Evolutionary conservation across 2,329 filamentous ascomycete species (phyloP), one percentile per base, ranked within the genome.

Genomic region (Chaetomium globosum): DNA sequence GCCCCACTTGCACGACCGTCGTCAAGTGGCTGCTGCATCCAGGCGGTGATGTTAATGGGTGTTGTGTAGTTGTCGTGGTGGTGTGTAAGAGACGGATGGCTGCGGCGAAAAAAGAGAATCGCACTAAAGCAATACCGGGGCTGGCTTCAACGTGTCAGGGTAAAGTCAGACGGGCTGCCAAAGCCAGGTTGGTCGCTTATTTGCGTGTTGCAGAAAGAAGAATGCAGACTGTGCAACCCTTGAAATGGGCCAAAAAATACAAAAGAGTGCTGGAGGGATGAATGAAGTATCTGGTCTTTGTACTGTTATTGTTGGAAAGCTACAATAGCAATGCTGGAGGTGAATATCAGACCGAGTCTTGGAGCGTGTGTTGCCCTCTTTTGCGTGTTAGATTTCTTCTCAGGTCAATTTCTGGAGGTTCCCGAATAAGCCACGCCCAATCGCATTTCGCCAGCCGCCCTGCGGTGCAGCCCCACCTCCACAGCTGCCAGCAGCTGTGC

Each of bases 381-480:
- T 46, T 66, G 57, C 61, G 63, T 68, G 68, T 71, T 70, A 71
- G 71, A 71, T 72, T 73, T 73, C 70, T 72, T 69, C 67, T 70
- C 69, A 70, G 69, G 71, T 68, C 69, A 72, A 71, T 71, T 72
- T 71, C 64, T 69, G 65, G 70, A 65, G 60, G 67, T 68, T 66
- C 65, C 69, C 70, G 65, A 71, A 71, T 72, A 72, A 71, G 71
- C 70, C 68, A 70, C 31, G 61, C 33, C 67, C 66, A 68, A 67
- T 68, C 53, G 48, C 57, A 55, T 16, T 2, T 39, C 53, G 65
- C 36, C 66, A 65, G 54, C 63, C 59, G 63, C 51, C n/a, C 55
- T 54, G 21, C 52, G 1, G 13, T 33, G 1, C 9, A 39, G 55
- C 64, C 67, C 70, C 69, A 70, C 70, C 3, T 3, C 2, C 39